Base-by-base conservation (phyloP, 768 basidiomycete species). In the Tricholoma bakamatsutake region DNA sequence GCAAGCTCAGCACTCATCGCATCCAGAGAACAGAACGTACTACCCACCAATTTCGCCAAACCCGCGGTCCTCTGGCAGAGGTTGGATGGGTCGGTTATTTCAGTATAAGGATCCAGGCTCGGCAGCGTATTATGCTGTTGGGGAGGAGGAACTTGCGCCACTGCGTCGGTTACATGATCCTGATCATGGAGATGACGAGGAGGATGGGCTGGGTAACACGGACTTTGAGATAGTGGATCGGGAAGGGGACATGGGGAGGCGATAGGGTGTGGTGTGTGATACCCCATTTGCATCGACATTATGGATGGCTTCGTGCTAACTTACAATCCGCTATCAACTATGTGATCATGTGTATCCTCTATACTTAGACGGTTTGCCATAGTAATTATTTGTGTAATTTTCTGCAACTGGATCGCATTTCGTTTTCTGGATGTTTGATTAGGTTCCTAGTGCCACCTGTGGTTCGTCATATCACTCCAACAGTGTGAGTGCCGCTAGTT, bases 121-220 rank as follows among this genome's bases (percentile, higher is more conserved):
- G 1, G 42, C 59, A 13, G 18, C 57, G 9, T 64, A 64, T 15
- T 53, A 50, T 48, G 50, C 59, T 6, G 35, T 64, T 18, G 53
- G 46, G n/a, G 47, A 48, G 13, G 63, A 64, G 48, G 63, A 64
- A 33, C 57, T 60, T 6, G 50, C 57, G 11, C 53, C 59, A 0
- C 28, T 64, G 47, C 53, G 58, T 43, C 46, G 46, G 4, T 15
- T 48, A 10, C 34, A 35, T 17, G 60, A 57, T 10, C 52, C 31
- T 40, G 27, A 24, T 12, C 33, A 57, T 52, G 58, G 30, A 12
- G 48, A 58, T 45, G 52, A 49, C 6, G 45, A 52, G 47, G 51
- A 55, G 4, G 27, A 47, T 30, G 46, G 18, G 4, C 40, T 28
- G 9, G 18, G 35, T 30, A 43, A 46, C 15, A 43, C 37, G 31